phyloP scores from a whole-genome alignment of 306 rosid species.

The Acacia confusa region DNA sequence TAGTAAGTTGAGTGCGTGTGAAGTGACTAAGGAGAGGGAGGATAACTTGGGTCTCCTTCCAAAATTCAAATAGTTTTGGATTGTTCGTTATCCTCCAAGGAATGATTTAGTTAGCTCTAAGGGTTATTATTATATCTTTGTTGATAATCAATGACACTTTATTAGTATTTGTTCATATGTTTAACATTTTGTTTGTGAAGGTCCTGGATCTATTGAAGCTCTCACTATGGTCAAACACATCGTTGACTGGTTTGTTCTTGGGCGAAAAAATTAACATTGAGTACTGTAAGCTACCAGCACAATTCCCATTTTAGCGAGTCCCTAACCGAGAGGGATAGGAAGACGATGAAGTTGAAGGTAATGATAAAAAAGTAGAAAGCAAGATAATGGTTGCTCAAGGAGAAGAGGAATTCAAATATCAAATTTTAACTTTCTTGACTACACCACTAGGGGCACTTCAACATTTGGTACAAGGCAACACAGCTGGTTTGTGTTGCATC shows the following conservation, averaged over 20 bases:
- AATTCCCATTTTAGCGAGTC: not conserved
- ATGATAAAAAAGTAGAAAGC: not conserved
- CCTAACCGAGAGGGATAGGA: not conserved
- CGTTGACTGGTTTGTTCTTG: not conserved
- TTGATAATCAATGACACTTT: too few relatives aligned
- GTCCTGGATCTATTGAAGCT: not conserved
- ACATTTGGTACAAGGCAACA: not conserved
- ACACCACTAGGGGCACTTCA: not conserved
- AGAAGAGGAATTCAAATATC: not conserved
- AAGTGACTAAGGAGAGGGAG: too few relatives aligned
- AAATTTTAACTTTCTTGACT: not conserved
- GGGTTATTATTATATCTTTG: too few relatives aligned
- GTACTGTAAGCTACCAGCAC: not conserved
- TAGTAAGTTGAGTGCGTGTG: too few relatives aligned
- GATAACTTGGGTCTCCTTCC: too few relatives aligned
- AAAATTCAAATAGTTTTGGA: too few relatives aligned
- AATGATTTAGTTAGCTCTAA: too few relatives aligned
- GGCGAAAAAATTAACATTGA: not conserved
- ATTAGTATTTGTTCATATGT: too few relatives aligned
- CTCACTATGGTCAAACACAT: not conserved
- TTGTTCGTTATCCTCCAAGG: too few relatives aligned
- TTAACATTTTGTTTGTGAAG: not conserved
- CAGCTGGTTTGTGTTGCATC: not conserved
- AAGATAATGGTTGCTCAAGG: not conserved
- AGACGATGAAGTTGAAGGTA: not conserved